These are phyloP conservation scores for Cryphonectria nitschkei DNA, from an alignment of 2,329 filamentous ascomycete genomes.

Conservation along the genomic window DNA sequence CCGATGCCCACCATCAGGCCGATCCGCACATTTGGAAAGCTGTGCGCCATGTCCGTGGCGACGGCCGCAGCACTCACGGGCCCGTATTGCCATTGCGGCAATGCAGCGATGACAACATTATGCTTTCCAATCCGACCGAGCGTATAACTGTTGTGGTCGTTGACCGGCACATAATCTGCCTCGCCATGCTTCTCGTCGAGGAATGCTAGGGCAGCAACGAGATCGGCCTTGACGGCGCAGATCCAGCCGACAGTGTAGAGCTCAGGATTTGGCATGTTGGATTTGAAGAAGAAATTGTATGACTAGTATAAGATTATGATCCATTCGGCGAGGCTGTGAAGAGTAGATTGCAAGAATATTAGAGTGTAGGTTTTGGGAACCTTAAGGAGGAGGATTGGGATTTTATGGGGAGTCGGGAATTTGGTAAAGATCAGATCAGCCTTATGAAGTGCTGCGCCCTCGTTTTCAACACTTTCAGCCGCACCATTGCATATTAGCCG, in stretches of 20 bases:
- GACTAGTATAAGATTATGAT: not conserved
- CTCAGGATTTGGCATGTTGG: not conserved
- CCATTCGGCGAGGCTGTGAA: not conserved
- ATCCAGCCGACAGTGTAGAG: constrained; percentile 28
- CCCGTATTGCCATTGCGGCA: constrained; percentile 36
- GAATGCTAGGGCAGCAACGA: constrained; percentile 12
- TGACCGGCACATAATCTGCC: not conserved
- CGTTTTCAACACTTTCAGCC: not conserved
- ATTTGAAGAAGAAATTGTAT: not conserved
- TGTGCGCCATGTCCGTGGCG: constrained; percentile 36
- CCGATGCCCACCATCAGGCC: constrained; percentile 41
- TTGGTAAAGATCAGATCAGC: not conserved
- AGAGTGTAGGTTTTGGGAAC: not conserved
- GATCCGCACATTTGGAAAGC: constrained; percentile 37
- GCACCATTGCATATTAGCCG: not conserved
- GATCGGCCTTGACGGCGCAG: constrained; percentile 13
- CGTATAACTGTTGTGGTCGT: constrained; percentile 39
- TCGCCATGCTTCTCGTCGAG: constrained; percentile 20
- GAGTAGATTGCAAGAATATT: not conserved
- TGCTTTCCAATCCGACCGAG: constrained; percentile 39
- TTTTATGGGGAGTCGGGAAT: too few species aligned
- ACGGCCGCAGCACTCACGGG: too few species aligned
- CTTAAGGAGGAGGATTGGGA: not conserved
- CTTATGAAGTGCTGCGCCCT: not conserved
- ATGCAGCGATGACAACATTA: constrained; percentile 39